Evolutionary conservation across 352 stramenopile genomes (phyloP), one percentile per base, ranked within the genome.

Genomic region (Peronospora tabacina): DNA sequence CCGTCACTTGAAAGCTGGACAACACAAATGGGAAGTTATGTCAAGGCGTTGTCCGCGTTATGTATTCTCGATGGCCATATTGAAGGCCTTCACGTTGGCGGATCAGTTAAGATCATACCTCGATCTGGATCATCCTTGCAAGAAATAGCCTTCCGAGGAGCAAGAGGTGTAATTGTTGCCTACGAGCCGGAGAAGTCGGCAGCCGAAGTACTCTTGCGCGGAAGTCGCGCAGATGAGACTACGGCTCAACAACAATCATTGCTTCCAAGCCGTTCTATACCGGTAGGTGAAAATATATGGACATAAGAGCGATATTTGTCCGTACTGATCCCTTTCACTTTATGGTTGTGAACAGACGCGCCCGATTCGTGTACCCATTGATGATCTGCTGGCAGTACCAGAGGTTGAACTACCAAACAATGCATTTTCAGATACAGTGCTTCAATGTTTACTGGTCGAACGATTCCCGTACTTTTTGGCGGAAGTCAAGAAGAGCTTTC

Each of bases 31-130:
- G 50, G 57, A 4, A 64, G 48, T 26, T 85, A 88, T 38, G 49
- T 83, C 30, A 82, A 71, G 22, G 82, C 82, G 12, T 61, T 92
- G 19, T 87, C 81, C 17, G 79, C 82, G 9, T 55, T 94, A 2
- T 92, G 75, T 34, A 70, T 94, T 7, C 64, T 94, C 5, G 81
- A 91, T 52, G 83, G 83, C 1, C 80, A 94, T 40, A 86, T 91
- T 47, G 83, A 92, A 70, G 79, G 77, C 5, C 49, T 94, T 12
- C 83, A 77, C 17, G 66, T 92, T 13, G 83, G 83, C 12, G 77
- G 72, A 13, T 86, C 72, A n/a, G 80, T 94, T 16, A 90, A 89
- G 44, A 85, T 94, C 38, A 69, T 91, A 53, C 83, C 81, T 17
- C 77, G 77, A 32, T 64, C 72, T n/a, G 71, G 72, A 3, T 87